Conservation (phyloP, 768 basidiomycete species). For the Amanita pseudoporphyria region DNA sequence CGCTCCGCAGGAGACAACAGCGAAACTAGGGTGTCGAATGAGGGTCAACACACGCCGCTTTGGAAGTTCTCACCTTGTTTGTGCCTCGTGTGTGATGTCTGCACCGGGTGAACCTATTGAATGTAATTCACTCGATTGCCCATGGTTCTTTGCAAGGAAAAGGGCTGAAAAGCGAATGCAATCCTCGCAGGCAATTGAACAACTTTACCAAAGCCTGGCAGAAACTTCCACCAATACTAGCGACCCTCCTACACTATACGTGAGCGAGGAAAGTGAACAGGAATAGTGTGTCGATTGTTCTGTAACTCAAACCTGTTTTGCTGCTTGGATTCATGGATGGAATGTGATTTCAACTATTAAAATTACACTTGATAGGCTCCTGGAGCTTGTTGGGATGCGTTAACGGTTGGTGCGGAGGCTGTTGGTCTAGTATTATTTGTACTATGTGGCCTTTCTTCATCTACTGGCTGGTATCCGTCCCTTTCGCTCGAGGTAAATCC, state of each 20-base stretch:
- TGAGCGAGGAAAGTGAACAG: neutral
- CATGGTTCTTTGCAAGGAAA: slow-evolving; percentile 68
- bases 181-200: slow-evolving; percentile 23
- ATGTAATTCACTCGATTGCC: slow-evolving; percentile 84
- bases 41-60: slow-evolving; percentile 47
- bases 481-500: slow-evolving; percentile 48
- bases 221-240: neutral
- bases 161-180: slow-evolving; percentile 39
- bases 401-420: slow-evolving; percentile 12
- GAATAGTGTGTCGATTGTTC: too few species aligned
- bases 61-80: slow-evolving; percentile 53
- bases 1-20: slow-evolving; percentile 43
- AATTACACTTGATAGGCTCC: slow-evolving; percentile 30
- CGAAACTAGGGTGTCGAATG: slow-evolving; percentile 44
- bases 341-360: too few species aligned
- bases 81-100: slow-evolving; percentile 56
- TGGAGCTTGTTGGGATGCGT: slow-evolving; percentile 21
- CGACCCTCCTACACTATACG: neutral
- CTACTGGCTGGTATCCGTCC: slow-evolving; percentile 56
- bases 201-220: slow-evolving; percentile 17
- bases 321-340: too few species aligned
- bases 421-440: slow-evolving; percentile 13
- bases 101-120: slow-evolving; percentile 47
- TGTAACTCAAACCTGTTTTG: too few species aligned
- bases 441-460: slow-evolving; percentile 32